Evolutionary conservation across 352 stramenopile species (phyloP).

Genomic region (Phytophthora megakarya): DNA sequence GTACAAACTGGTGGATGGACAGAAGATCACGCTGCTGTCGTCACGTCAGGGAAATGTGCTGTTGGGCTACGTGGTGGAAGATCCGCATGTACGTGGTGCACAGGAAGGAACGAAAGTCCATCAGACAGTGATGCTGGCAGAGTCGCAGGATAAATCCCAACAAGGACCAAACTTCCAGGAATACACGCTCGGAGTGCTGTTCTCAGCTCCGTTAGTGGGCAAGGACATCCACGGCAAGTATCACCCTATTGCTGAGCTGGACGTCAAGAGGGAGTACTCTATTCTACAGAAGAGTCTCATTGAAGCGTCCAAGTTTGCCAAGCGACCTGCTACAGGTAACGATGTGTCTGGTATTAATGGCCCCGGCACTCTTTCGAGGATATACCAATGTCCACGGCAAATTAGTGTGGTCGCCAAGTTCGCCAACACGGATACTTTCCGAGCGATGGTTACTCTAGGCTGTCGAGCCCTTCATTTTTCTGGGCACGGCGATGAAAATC

Average conservation of each 20-base stretch:
- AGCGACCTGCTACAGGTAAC: conserved; percentile 33
- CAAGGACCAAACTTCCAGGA: conserved; percentile 63
- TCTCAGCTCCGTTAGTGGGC: conserved; percentile 93
- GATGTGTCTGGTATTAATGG: conserved; percentile 18
- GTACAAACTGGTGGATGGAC: conserved; percentile 56
- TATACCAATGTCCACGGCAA: conserved; percentile 69
- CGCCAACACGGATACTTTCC: conserved; percentile 92
- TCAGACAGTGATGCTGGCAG: conserved; percentile 6
- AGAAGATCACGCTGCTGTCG: conserved; percentile 80
- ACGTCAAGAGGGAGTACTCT: conserved; percentile 82
- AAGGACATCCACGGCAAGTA: conserved; percentile 90
- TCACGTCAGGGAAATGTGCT: conserved; percentile 60
- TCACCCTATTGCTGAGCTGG: conserved; percentile 89
- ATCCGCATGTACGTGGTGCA: conserved; percentile 63
- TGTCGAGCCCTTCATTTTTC: conserved; percentile 95
- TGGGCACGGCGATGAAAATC: conserved; percentile 92
- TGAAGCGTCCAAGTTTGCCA: conserved; percentile 72
- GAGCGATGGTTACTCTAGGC: conserved; percentile 91
- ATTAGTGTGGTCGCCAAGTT: conserved; percentile 95
- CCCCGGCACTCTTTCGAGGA: conserved; percentile 27
- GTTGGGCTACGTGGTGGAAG: conserved; percentile 76
- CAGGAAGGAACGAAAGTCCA: conserved; percentile 29
- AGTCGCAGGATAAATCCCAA: conserved; percentile 62
- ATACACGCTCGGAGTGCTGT: conserved; percentile 93
- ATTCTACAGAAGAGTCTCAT: conserved; percentile 81